phyloP scores from a whole-genome alignment of 2,329 filamentous ascomycete species.

The Byssothecium circinans region DNA sequence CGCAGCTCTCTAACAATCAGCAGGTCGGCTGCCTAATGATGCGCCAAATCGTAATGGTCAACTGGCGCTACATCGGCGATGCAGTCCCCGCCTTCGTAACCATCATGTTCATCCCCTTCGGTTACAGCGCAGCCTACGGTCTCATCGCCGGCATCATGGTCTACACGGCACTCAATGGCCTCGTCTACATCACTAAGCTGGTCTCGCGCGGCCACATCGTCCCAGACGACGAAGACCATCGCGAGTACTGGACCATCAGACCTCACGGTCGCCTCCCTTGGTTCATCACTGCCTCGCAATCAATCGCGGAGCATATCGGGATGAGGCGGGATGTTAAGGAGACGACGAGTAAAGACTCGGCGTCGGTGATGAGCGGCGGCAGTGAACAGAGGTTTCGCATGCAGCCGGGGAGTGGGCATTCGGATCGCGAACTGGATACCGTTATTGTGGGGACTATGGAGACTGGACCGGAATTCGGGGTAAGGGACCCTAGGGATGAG shows the following conservation, averaged over 20 bases:
- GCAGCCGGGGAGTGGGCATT: background rate
- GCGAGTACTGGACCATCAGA: constrained; percentile 74
- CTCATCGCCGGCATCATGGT: constrained; percentile 77
- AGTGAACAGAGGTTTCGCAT: constrained; percentile 28
- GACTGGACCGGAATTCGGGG: constrained; percentile 7
- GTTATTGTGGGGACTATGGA: constrained; percentile 17
- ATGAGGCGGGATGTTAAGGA: constrained; percentile 8
- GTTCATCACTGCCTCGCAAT: constrained; percentile 34
- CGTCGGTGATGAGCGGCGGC: constrained; percentile 28
- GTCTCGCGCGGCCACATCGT: constrained; percentile 68
- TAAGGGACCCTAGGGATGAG: constrained; percentile 22
- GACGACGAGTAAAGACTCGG: constrained; percentile 13
- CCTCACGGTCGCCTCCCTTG: constrained; percentile 37
- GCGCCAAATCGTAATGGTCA: constrained; percentile 73
- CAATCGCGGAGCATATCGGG: constrained; percentile 25
- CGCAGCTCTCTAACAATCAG: constrained; percentile 14
- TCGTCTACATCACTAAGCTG: constrained; percentile 69
- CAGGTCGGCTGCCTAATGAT: constrained; percentile 73
- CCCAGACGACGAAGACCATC: constrained; percentile 72
- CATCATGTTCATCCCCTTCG: constrained; percentile 77
- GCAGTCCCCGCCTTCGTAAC: constrained; percentile 82
- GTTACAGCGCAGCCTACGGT: constrained; percentile 84
- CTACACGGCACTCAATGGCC: constrained; percentile 73
- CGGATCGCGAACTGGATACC: constrained; percentile 30
- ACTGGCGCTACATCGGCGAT: constrained; percentile 85